Conservation (phyloP, 2,329 filamentous ascomycete species). For the Ophiostoma fasciatum region DNA sequence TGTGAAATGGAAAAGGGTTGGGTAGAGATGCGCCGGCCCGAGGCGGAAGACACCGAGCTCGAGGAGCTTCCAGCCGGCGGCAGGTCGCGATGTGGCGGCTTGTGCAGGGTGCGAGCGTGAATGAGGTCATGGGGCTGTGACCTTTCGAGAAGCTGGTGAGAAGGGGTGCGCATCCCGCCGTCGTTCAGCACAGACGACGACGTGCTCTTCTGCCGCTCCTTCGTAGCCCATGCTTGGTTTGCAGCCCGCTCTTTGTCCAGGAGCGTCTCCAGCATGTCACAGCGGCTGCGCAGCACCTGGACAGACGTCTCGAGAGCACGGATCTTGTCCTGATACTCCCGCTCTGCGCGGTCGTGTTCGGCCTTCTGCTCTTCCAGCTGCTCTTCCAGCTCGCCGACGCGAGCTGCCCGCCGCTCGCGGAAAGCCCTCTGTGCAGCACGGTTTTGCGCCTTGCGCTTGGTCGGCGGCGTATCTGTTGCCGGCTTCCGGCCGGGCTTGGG, state of each 20-base stretch:
- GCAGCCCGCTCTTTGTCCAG: slow-evolving; percentile 36
- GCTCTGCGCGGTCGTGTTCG: slow-evolving; percentile 39
- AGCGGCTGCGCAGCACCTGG: slow-evolving; percentile 48
- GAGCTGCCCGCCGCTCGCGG: slow-evolving; percentile 70
- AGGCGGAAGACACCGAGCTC: slow-evolving; percentile 16
- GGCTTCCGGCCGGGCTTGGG: slow-evolving; percentile 90
- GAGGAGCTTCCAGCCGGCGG: slow-evolving; percentile 12
- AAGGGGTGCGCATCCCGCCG: slow-evolving; percentile 3
- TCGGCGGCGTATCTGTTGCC: slow-evolving; percentile 80
- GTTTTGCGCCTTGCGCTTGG: slow-evolving; percentile 90
- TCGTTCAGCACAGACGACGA: slow-evolving; percentile 5
- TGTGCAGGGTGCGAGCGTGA: slow-evolving; percentile 7
- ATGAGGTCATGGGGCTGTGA: slow-evolving; percentile 6
- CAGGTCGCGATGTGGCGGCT: slow-evolving; percentile 7
- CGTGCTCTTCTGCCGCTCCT: slow-evolving; percentile 8
- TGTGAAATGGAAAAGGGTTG: slow-evolving; percentile 40
- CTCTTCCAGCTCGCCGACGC: slow-evolving; percentile 62
- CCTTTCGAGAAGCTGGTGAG: slow-evolving; percentile 5
- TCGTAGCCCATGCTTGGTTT: slow-evolving; percentile 5
- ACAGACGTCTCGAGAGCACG: slow-evolving; percentile 48
- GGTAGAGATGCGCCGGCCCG: slow-evolving; percentile 17
- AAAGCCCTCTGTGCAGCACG: slow-evolving; percentile 83
- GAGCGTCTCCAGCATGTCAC: slow-evolving; percentile 47
- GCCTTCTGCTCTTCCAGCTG: slow-evolving; percentile 47
- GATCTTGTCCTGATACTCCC: slow-evolving; percentile 42